Evolutionary conservation across 2,329 filamentous ascomycete species (phyloP).

Genomic region (Paraconiothyrium brasiliense): DNA sequence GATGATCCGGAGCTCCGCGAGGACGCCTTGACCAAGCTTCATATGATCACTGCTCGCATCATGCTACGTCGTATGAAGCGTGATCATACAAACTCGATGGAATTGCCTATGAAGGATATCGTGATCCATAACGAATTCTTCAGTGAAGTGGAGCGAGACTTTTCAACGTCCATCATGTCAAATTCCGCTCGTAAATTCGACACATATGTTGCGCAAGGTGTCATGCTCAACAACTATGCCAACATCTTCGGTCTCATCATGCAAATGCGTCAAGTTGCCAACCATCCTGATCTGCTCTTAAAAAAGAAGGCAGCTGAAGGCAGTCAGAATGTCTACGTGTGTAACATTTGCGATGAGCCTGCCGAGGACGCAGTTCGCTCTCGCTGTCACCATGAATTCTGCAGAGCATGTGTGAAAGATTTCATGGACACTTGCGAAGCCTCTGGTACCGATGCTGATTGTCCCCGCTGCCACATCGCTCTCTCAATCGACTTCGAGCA

Average conservation of each 20-base stretch:
- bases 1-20: constrained; percentile 65
- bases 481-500: constrained; percentile 93
- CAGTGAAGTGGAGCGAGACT: constrained; percentile 93
- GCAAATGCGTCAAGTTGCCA: constrained; percentile 98
- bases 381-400: constrained; percentile 92
- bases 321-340: constrained; percentile 89
- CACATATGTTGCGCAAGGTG: constrained; percentile 92
- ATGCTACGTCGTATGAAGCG: constrained; percentile 96
- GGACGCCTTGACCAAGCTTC: constrained; percentile 80
- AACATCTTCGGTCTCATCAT: constrained; percentile 99
- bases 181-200: constrained; percentile 90
- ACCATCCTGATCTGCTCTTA: constrained; percentile 92
- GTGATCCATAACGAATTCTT: constrained; percentile 95
- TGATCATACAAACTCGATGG: constrained; percentile 93
- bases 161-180: constrained; percentile 94
- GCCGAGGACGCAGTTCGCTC: constrained; percentile 95
- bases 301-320: constrained; percentile 82
- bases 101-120: constrained; percentile 93
- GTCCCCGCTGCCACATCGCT: constrained; percentile 89
- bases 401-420: constrained; percentile 79
- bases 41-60: constrained; percentile 88
- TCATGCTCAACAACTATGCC: constrained; percentile 88
- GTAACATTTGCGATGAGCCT: constrained; percentile 94
- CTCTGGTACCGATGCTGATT: constrained; percentile 69
- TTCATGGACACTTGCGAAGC: constrained; percentile 82